Conservation (phyloP, 2,329 filamentous ascomycete genomes). For the Chrysoporthe puriensis region DNA sequence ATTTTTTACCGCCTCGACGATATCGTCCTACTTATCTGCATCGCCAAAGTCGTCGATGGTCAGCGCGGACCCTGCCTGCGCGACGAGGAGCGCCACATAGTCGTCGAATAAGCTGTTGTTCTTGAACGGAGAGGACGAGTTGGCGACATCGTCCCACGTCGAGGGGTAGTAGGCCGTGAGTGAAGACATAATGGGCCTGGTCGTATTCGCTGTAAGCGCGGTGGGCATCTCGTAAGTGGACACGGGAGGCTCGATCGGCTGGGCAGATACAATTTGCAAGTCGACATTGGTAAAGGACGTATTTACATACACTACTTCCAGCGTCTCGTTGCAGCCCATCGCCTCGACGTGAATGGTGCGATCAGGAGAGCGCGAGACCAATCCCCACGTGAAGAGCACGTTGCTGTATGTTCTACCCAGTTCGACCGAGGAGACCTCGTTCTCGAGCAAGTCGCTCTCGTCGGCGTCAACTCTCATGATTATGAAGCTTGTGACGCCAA, state of each 20-base stretch:
- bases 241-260: neutral
- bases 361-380: neutral
- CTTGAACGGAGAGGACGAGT: neutral
- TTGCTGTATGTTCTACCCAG: neutral
- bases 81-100: neutral
- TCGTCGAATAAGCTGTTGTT: neutral
- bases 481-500: neutral
- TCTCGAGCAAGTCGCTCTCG: neutral
- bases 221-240: neutral
- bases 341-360: neutral
- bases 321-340: conserved; percentile 2
- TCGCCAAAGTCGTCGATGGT: neutral
- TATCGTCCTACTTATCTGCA: neutral
- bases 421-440: neutral
- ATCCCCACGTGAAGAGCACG: neutral
- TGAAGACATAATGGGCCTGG: neutral
- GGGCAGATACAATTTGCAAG: neutral
- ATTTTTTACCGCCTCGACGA: neutral
- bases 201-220: neutral
- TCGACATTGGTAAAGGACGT: neutral
- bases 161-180: neutral
- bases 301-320: neutral
- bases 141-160: neutral
- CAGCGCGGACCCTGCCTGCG: neutral
- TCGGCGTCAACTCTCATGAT: neutral